Percentiles rank a stretch among this genome's conserved stretches.
These are phyloP conservation scores for Solanum neorickii DNA, from an alignment of 257 asterid genomes.

Conservation along the genomic window DNA sequence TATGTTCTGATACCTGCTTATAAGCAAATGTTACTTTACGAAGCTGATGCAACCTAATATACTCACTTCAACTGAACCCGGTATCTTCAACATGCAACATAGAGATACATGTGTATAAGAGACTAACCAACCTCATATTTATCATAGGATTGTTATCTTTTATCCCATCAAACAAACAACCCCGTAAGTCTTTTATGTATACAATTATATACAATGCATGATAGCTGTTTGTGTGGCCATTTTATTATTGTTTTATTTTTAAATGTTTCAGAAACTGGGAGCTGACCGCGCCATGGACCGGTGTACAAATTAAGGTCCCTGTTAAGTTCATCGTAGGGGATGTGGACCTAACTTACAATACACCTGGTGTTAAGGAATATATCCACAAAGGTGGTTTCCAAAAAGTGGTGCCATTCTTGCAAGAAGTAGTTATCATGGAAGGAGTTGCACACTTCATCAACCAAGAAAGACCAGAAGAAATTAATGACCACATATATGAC, in stretches of 20 bases:
- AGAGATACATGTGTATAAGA: background rate
- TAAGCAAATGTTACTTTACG: background rate
- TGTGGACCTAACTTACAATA: constrained; percentile 14
- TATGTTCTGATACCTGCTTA: background rate
- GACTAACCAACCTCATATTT: background rate
- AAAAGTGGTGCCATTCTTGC: constrained; percentile 22
- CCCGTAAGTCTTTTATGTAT: background rate
- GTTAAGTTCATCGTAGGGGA: constrained; percentile 23
- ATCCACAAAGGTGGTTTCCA: constrained; percentile 23
- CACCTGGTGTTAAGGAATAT: constrained; percentile 24
- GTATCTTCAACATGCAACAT: background rate
- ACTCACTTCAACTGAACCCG: background rate
- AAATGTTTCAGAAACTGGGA: constrained; percentile 25
- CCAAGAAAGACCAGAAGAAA: constrained; percentile 25
- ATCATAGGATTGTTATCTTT: background rate
- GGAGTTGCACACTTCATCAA: constrained; percentile 28
- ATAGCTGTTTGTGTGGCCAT: background rate
- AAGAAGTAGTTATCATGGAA: constrained; percentile 23
- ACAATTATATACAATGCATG: background rate
- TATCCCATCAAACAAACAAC: background rate
- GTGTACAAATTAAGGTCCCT: constrained; percentile 18
- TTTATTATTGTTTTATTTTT: background rate
- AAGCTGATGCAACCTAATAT: background rate
- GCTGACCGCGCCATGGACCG: constrained; percentile 23
- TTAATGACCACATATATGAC: constrained; percentile 15